Percentiles rank a stretch among this genome's conserved stretches.
Conservation (phyloP, 1,284 basidiomycete species). For the Tilletia setariae region DNA sequence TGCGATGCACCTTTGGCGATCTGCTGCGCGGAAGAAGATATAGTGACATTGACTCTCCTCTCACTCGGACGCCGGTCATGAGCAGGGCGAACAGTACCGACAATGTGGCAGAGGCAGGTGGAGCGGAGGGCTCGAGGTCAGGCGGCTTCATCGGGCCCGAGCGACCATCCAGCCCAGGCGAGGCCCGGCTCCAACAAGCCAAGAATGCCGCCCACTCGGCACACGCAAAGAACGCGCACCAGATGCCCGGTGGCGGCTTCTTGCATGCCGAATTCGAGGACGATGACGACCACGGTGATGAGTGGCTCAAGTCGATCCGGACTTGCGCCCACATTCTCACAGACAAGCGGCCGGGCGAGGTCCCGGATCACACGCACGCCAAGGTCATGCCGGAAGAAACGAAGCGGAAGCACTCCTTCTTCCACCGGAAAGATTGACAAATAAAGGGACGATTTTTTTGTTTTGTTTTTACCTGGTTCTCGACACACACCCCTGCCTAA, state of each 20-base stretch:
- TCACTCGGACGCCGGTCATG: constrained; percentile 45
- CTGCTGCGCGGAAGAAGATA: constrained; percentile 70
- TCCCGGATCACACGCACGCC: constrained; percentile 48
- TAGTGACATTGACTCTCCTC: constrained; percentile 43
- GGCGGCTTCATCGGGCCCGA: neutral
- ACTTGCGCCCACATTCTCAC: constrained; percentile 48
- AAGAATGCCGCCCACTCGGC: constrained; percentile 21
- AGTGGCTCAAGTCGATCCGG: constrained; percentile 54
- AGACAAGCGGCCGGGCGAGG: constrained; percentile 35
- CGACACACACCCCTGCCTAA: no score
- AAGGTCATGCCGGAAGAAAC: constrained; percentile 40
- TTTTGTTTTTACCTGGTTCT: no score
- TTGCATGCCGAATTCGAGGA: constrained; percentile 42
- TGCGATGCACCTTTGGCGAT: constrained; percentile 90
- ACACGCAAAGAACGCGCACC: neutral
- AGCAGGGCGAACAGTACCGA: constrained; percentile 38
- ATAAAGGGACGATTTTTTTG: no score
- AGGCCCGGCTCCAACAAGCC: constrained; percentile 19
- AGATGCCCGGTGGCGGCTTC: constrained; percentile 11
- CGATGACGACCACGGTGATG: constrained; percentile 54
- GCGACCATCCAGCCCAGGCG: neutral
- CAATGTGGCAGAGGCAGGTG: constrained; percentile 3
- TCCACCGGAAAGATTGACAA: constrained; percentile 29
- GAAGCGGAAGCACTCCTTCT: constrained; percentile 45
- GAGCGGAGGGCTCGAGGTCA: neutral